Conservation (phyloP, 768 basidiomycete genomes). For the Paxillus rubicundulus region DNA sequence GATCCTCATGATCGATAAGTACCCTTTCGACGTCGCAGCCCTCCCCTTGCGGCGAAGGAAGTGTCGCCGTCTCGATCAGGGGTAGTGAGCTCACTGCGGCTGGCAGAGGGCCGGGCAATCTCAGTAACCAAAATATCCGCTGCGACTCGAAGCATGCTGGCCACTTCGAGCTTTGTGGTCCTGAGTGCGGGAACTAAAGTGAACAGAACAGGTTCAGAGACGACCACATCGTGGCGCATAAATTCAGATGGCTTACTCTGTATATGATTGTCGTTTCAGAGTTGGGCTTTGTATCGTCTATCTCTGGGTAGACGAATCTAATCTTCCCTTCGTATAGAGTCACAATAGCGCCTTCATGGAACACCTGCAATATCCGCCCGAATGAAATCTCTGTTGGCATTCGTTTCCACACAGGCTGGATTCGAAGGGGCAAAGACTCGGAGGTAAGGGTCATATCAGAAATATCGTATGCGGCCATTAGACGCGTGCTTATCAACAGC, state of each 20-base stretch:
- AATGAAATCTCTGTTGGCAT: slow-evolving; percentile 23
- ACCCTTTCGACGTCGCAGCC: slow-evolving; percentile 18
- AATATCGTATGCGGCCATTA: slow-evolving; percentile 30
- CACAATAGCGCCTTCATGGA: slow-evolving; percentile 27
- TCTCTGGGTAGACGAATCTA: slow-evolving; percentile 24
- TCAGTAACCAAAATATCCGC: slow-evolving; percentile 29
- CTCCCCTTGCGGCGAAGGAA: slow-evolving; percentile 15
- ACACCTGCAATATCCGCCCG: slow-evolving; percentile 26
- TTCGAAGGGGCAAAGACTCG: slow-evolving; percentile 4
- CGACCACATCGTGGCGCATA: background rate
- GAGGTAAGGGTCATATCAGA: slow-evolving; percentile 16
- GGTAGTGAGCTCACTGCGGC: slow-evolving; percentile 9
- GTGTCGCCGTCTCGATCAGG: slow-evolving; percentile 20
- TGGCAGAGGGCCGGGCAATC: slow-evolving; percentile 10
- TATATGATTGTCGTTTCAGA: slow-evolving; percentile 17
- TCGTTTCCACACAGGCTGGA: slow-evolving; percentile 19
- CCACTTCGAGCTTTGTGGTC: slow-evolving; percentile 14
- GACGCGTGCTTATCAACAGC: slow-evolving; percentile 24
- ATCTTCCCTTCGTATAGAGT: slow-evolving; percentile 26
- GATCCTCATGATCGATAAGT: slow-evolving; percentile 24
- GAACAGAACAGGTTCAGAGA: background rate
- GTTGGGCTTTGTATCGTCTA: slow-evolving; percentile 17
- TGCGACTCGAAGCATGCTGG: slow-evolving; percentile 26
- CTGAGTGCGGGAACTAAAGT: slow-evolving; percentile 15
- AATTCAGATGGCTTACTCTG: slow-evolving; percentile 9